Base-by-base conservation (phyloP, 805 yeast genomes). In the Metschnikowia vanudenii region DNA sequence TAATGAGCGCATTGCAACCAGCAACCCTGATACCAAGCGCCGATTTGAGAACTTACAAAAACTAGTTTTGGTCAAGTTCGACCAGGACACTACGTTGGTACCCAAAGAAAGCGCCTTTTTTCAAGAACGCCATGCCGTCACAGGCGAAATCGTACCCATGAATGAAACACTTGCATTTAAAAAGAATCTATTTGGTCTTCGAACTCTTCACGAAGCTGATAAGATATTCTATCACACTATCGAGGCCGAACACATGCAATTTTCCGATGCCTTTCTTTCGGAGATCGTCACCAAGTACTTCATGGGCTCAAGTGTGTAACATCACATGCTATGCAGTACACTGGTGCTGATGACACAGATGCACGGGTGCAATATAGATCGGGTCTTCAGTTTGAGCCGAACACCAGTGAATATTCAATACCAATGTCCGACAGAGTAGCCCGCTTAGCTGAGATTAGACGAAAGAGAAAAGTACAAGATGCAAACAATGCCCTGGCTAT, bases 51-150 rank as follows among this genome's bases (percentile, higher is more conserved):
- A 50, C 6, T 59, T 86, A 32, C 71, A 80, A 16, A 74, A 69
- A 40, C 64, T 87, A 29, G 87, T 84, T 0, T 62, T 88, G 73
- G 67, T 84, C 2, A 62, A 69, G 62, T 87, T 88, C 54, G 63
- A 65, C 2, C 63, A 78, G 49, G 96, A 87, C 60, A 75, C 75
- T n/a, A 84, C 85, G 1, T 65, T 87, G 6, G 81, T 81, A 5
- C 96, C 96, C 1, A 81, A 79, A 56, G 85, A 85, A 47, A 79
- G 84, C 43, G 82, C 91, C 1, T 79, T 81, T 79, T 83, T 85
- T 57, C 74, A 64, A 41, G 90, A 85, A 55, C 49, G 64, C 5
- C 80, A 82, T 50, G 59, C 66, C 4, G 55, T 52, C 2, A 63
- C 77, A 0, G 82, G 80, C 0, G 24, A 34, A 7, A 39, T 68